These are phyloP conservation scores for Picea abies DNA, from an alignment of 83 land plant genomes.

Conservation along the genomic window DNA sequence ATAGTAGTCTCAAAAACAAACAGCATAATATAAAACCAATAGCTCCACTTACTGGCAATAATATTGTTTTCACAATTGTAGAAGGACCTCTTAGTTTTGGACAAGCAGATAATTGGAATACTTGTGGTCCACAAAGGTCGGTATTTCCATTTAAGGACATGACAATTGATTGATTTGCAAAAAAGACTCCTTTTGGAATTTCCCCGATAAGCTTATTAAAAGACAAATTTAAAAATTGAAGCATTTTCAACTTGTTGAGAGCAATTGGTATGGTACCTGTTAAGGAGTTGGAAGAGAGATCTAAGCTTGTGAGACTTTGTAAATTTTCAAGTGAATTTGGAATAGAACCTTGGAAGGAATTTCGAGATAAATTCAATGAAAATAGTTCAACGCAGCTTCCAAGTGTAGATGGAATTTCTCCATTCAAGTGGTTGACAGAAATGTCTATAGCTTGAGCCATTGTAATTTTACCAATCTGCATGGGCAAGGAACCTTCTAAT, in stretches of 20 bases:
- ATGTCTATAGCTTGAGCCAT: conserved; percentile 64
- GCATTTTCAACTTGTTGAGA: conserved; percentile 33
- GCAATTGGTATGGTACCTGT: conserved; percentile 47
- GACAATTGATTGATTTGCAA: conserved; percentile 24
- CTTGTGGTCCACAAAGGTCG: conserved; percentile 50
- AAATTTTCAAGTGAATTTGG: conserved; percentile 49
- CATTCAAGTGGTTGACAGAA: conserved; percentile 51
- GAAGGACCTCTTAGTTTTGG: not conserved
- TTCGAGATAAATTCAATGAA: conserved; percentile 50
- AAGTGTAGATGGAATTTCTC: conserved; percentile 53
- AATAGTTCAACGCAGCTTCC: conserved; percentile 61
- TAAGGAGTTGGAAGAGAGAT: conserved; percentile 51
- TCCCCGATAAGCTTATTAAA: conserved; percentile 58
- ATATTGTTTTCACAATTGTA: not conserved
- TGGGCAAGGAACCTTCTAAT: conserved; percentile 49
- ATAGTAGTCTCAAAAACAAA: not conserved
- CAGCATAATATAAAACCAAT: not conserved
- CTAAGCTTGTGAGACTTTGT: conserved; percentile 40
- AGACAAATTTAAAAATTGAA: conserved; percentile 48
- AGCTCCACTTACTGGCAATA: not conserved
- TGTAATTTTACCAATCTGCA: conserved; percentile 64
- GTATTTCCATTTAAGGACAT: conserved; percentile 58
- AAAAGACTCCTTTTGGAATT: conserved; percentile 40
- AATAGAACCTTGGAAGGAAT: conserved; percentile 42
- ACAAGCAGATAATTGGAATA: not conserved